These are phyloP conservation scores for Mrakia frigida DNA, from an alignment of 768 basidiomycete genomes.

Conservation along the genomic window DNA sequence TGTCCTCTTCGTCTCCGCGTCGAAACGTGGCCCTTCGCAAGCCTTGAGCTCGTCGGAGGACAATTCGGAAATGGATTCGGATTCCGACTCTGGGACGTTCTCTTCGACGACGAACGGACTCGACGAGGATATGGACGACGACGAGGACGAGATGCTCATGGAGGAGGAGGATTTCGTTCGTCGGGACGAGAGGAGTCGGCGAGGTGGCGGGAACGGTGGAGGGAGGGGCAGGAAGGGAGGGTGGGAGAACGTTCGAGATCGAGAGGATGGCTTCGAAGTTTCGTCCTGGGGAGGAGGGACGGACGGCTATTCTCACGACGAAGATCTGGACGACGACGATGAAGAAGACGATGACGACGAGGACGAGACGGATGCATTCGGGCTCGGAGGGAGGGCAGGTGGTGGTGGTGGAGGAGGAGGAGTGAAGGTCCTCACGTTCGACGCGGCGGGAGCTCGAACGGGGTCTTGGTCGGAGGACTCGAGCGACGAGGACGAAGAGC, in stretches of 20 bases:
- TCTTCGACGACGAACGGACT: constrained; percentile 18
- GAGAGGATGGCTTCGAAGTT: constrained; percentile 2
- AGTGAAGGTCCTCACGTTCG: constrained; percentile 26
- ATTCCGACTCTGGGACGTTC: constrained; percentile 16
- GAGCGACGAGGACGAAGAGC: constrained; percentile 32
- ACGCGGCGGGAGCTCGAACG: constrained; percentile 19
- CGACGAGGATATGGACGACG: constrained; percentile 21
- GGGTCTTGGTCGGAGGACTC: constrained; percentile 30
- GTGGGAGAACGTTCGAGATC: constrained; percentile 17
- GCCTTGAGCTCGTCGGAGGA: constrained; percentile 10
- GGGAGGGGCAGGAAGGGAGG: constrained; percentile 12
- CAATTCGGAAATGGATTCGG: constrained; percentile 8
- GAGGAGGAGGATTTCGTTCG: constrained; percentile 24
- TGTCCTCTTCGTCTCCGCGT: not conserved
- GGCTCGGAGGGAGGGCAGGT: not conserved
- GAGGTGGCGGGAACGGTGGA: constrained; percentile 7
- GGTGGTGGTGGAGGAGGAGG: not conserved
- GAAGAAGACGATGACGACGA: constrained; percentile 26
- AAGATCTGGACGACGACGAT: constrained; percentile 12
- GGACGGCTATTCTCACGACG: constrained; percentile 11
- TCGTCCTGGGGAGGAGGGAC: constrained; percentile 2
- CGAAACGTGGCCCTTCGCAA: not conserved
- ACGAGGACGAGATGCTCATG: constrained; percentile 18
- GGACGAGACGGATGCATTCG: constrained; percentile 7
- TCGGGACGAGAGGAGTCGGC: constrained; percentile 4